Percentiles rank a stretch among this genome's conserved stretches.
phyloP scores from a whole-genome alignment of 108 stramenopile genomes.

The Discostella pseudostelligera region DNA sequence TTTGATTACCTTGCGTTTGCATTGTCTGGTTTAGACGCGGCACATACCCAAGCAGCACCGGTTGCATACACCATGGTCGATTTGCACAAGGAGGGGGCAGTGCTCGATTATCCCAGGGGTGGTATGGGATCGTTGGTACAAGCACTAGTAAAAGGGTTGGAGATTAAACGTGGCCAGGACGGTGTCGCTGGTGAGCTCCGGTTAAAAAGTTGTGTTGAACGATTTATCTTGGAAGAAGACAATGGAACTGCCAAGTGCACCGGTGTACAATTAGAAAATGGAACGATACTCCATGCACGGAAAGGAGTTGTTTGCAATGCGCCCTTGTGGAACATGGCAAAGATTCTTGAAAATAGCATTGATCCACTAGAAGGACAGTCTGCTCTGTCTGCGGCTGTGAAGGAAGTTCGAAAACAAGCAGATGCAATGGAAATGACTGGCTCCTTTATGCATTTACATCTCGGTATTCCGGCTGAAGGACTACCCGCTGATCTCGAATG shows the following conservation, averaged over 20 bases:
- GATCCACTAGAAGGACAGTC: neutral
- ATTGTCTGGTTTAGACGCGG: slow-evolving; percentile 79
- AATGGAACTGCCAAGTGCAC: slow-evolving; percentile 50
- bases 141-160: slow-evolving; percentile 73
- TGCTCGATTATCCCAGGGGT: slow-evolving; percentile 83
- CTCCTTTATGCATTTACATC: slow-evolving; percentile 89
- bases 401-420: slow-evolving; percentile 52
- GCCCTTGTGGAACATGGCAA: slow-evolving; percentile 82
- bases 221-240: slow-evolving; percentile 61
- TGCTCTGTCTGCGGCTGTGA: slow-evolving; percentile 31
- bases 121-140: slow-evolving; percentile 84
- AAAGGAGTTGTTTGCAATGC: slow-evolving; percentile 86
- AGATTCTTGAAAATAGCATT: slow-evolving; percentile 64
- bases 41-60: slow-evolving; percentile 85
- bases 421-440: slow-evolving; percentile 70
- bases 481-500: slow-evolving; percentile 70
- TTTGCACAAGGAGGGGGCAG: slow-evolving; percentile 67
- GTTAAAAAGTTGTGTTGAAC: slow-evolving; percentile 53
- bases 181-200: slow-evolving; percentile 41
- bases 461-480: slow-evolving; percentile 79
- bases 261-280: slow-evolving; percentile 68
- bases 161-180: slow-evolving; percentile 46
- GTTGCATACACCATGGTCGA: slow-evolving; percentile 92
- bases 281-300: slow-evolving; percentile 57
- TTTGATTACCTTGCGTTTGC: slow-evolving; percentile 87